These are phyloP conservation scores for Schizophyllum commune DNA, from an alignment of 1,284 basidiomycete genomes.

Conservation along the genomic window DNA sequence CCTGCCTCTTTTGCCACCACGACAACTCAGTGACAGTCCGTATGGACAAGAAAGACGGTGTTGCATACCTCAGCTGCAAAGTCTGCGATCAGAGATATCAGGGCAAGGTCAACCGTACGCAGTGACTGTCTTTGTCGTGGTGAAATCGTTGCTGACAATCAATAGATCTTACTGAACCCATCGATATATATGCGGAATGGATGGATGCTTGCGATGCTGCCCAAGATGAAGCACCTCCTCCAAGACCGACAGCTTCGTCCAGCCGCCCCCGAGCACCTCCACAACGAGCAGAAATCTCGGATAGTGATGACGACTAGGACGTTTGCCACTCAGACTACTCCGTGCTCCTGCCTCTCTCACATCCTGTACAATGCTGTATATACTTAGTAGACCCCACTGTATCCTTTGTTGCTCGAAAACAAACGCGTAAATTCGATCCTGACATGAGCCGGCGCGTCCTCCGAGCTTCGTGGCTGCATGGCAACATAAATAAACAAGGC, in stretches of 20 bases:
- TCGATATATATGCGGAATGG: constrained; percentile 91
- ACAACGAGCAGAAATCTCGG: constrained; percentile 23
- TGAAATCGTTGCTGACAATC: constrained; percentile 10
- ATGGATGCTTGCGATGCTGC: constrained; percentile 87
- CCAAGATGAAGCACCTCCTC: constrained; percentile 44
- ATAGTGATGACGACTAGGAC: constrained; percentile 36
- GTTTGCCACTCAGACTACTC: constrained; percentile 3
- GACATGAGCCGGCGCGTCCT: background rate
- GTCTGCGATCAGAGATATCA: constrained; percentile 79
- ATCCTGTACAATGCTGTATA: background rate
- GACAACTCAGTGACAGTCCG: constrained; percentile 84
- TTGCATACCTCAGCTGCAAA: constrained; percentile 70
- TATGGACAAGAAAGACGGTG: constrained; percentile 76
- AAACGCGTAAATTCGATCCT: background rate
- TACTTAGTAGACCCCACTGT: background rate
- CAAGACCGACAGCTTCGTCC: constrained; percentile 52
- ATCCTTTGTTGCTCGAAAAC: background rate
- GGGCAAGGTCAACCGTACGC: constrained; percentile 72
- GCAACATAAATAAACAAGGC: constrained; percentile 22
- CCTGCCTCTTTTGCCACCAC: constrained; percentile 88
- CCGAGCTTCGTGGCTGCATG: constrained; percentile 9
- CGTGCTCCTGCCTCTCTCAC: constrained; percentile 3
- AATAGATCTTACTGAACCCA: constrained; percentile 75
- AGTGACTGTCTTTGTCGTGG: constrained; percentile 7
- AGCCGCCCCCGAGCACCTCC: constrained; percentile 38